Percentiles rank a stretch among this genome's conserved stretches.
phyloP scores from a whole-genome alignment of 1,139 yeast genomes.

The Hyphopichia wangnamkhiaoensis region DNA sequence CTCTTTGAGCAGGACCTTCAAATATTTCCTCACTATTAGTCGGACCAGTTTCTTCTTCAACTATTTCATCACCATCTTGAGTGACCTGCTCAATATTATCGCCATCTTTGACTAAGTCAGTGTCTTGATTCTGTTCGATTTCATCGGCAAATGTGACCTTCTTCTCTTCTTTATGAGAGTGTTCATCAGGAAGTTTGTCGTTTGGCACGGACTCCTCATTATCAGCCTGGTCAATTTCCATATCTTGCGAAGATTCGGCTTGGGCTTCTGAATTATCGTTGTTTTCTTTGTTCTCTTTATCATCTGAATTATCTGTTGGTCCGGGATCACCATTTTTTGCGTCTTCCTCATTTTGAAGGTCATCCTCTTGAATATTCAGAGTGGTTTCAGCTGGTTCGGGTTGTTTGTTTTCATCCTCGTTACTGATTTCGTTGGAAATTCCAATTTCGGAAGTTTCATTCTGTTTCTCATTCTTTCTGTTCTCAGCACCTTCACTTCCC shows the following conservation, averaged over 20 bases:
- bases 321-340: slow-evolving; percentile 1
- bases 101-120: slow-evolving; percentile 5
- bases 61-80: slow-evolving; percentile 8
- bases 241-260: background rate
- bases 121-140: slow-evolving; percentile 6
- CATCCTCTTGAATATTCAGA: slow-evolving; percentile 4
- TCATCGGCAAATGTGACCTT: slow-evolving; percentile 34
- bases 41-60: too few species aligned
- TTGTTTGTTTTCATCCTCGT: background rate
- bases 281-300: background rate
- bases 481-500: slow-evolving; percentile 2
- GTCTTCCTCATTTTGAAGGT: slow-evolving; percentile 2
- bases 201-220: background rate
- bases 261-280: too few species aligned
- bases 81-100: slow-evolving; percentile 10
- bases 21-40: slow-evolving; percentile 28
- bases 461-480: background rate
- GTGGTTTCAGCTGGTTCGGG: slow-evolving; percentile 4
- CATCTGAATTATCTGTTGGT: background rate
- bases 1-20: slow-evolving; percentile 68
- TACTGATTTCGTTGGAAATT: background rate
- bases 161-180: slow-evolving; percentile 16
- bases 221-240: background rate
- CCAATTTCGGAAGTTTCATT: background rate
- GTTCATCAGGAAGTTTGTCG: too few species aligned